Evolutionary conservation across 164 flowering plant genomes (phyloP).

Genomic region (Dillenia turbinata): DNA sequence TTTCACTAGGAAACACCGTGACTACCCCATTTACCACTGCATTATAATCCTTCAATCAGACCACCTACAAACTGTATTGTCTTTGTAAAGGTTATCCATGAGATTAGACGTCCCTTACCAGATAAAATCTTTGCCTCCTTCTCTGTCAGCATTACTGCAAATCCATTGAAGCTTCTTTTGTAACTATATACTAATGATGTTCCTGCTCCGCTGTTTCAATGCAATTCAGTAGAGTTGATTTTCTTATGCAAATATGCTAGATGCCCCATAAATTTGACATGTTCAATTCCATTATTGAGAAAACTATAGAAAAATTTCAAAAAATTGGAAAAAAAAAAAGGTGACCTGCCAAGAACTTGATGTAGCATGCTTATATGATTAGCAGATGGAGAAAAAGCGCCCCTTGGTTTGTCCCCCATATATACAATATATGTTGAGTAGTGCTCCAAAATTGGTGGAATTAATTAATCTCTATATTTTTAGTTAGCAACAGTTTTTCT

Average conservation of each 20-base stretch:
- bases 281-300: neutral
- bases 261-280: neutral
- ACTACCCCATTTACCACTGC: constrained; percentile 21
- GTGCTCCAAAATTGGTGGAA: no score
- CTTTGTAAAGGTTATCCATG: neutral
- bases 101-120: neutral
- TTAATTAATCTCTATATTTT: no score
- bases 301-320: neutral
- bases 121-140: constrained; percentile 10
- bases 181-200: constrained; percentile 14
- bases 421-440: no score
- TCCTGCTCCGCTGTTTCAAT: constrained; percentile 6
- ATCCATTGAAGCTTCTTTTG: constrained; percentile 26
- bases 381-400: neutral
- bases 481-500: no score
- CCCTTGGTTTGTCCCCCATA: neutral
- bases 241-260: neutral
- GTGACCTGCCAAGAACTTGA: constrained; percentile 4
- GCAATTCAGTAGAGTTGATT: no score
- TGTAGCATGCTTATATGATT: neutral
- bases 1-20: constrained; percentile 21
- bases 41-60: neutral
- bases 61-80: no score
- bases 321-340: neutral
- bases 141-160: constrained; percentile 19